These are phyloP conservation scores for Xanthoconium stramineum DNA, from an alignment of 768 basidiomycete species.

Conservation along the genomic window DNA sequence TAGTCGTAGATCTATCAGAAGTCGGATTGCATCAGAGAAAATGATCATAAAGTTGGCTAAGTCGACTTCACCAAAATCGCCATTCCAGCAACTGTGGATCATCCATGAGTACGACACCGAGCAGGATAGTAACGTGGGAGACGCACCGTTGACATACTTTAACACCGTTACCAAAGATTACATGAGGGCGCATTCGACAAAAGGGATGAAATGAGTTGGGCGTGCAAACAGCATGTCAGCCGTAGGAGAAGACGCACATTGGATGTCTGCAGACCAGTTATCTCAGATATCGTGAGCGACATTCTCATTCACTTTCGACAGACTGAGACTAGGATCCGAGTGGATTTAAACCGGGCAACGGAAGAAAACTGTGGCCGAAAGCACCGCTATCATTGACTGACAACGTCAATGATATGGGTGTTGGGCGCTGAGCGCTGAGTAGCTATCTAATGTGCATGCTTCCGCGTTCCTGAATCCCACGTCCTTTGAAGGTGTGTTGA, in stretches of 20 bases:
- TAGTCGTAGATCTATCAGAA: conserved; percentile 8
- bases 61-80: conserved; percentile 13
- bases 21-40: not conserved
- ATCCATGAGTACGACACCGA: not conserved
- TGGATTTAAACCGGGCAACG: no score
- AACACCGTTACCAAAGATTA: not conserved
- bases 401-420: no score
- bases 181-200: no score
- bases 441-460: no score
- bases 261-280: conserved; percentile 13
- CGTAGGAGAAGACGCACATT: conserved; percentile 1
- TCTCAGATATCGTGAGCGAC: not conserved
- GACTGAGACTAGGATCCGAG: no score
- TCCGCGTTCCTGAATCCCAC: no score
- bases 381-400: no score
- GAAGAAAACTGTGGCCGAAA: no score
- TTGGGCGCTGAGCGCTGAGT: no score
- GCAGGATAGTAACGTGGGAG: not conserved
- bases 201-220: not conserved
- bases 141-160: conserved; percentile 14
- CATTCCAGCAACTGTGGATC: conserved; percentile 10
- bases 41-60: no score
- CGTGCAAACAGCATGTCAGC: no score
- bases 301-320: not conserved
- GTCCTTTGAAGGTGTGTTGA: no score